phyloP scores from a whole-genome alignment of 495 filamentous ascomycete genomes.

The Penicilliopsis zonata region DNA sequence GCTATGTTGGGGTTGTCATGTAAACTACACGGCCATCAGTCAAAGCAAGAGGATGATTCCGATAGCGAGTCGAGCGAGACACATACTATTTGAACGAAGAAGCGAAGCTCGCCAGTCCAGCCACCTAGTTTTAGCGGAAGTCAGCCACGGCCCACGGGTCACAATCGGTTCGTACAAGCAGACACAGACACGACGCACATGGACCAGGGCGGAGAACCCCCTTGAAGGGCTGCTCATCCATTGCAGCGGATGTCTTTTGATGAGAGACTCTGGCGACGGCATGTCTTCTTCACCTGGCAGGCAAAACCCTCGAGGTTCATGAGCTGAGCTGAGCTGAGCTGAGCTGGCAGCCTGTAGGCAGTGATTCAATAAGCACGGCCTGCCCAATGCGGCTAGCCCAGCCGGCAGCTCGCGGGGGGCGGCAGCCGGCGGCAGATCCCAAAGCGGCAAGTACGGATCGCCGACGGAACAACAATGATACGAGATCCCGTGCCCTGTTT shows the following conservation, averaged over 20 bases:
- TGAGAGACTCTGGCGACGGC: conserved; percentile 5
- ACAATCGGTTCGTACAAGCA: not conserved
- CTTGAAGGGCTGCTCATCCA: conserved; percentile 57
- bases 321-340: too few species aligned
- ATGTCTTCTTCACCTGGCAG: too few species aligned
- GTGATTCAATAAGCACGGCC: too few species aligned
- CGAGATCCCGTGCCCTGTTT: too few species aligned
- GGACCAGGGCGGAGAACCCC: conserved; percentile 55
- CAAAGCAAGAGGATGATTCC: conserved; percentile 6
- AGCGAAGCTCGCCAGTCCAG: conserved; percentile 56
- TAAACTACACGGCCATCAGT: conserved; percentile 18
- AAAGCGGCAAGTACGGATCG: too few species aligned
- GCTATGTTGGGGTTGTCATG: conserved; percentile 32
- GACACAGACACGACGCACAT: conserved; percentile 33
- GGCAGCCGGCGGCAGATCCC: too few species aligned
- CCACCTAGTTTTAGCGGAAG: conserved; percentile 20
- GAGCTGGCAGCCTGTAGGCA: too few species aligned
- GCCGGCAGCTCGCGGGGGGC: too few species aligned
- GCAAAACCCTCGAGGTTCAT: too few species aligned
- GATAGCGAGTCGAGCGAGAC: not conserved
- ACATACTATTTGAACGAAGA: conserved; percentile 55
- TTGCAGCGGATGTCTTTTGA: conserved; percentile 55
- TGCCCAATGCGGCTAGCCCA: too few species aligned
- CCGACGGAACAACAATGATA: too few species aligned
- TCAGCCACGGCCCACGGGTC: conserved; percentile 8